Conservation (phyloP, 1,284 basidiomycete species). For the Rhodotorula sp. region DNA sequence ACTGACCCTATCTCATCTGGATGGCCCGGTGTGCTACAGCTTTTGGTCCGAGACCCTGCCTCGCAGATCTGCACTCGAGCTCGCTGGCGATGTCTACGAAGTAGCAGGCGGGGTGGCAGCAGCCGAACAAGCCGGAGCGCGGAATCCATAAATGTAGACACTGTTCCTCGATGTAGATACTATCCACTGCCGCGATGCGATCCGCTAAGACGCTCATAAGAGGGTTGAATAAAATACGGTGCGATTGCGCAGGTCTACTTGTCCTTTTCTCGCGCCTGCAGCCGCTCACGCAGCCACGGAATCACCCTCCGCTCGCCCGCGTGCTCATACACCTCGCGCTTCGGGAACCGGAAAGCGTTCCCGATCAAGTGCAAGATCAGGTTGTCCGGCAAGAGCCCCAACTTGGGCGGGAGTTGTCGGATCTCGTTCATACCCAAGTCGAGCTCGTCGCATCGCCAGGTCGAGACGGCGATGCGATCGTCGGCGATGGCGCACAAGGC, state of each 20-base stretch:
- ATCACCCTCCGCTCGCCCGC: slow-evolving; percentile 15
- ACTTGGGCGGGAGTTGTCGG: slow-evolving; percentile 22
- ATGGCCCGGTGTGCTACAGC: not conserved
- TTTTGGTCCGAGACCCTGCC: slow-evolving; percentile 33
- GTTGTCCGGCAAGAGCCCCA: slow-evolving; percentile 20
- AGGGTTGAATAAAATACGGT: not conserved
- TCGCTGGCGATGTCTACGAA: slow-evolving; percentile 26
- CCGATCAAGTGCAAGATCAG: slow-evolving; percentile 24
- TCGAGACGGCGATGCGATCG: not conserved
- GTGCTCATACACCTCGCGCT: slow-evolving; percentile 30
- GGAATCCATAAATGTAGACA: not conserved
- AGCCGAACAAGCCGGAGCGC: not conserved
- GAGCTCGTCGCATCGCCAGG: slow-evolving; percentile 22
- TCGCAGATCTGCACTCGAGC: slow-evolving; percentile 21
- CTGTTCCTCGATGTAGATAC: not conserved
- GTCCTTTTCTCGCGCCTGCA: not conserved
- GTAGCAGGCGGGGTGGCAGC: slow-evolving; percentile 9
- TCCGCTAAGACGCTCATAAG: not conserved
- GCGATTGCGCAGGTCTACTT: not conserved
- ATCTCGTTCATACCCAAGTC: slow-evolving; percentile 36
- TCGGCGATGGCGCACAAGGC: slow-evolving; percentile 19
- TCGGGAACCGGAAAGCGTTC: slow-evolving; percentile 34
- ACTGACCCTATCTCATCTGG: not conserved
- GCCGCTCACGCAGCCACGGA: slow-evolving; percentile 22
- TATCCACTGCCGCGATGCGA: not conserved